phyloP scores from a whole-genome alignment of 2,329 filamentous ascomycete species.

The Botryotinia narcissicola region DNA sequence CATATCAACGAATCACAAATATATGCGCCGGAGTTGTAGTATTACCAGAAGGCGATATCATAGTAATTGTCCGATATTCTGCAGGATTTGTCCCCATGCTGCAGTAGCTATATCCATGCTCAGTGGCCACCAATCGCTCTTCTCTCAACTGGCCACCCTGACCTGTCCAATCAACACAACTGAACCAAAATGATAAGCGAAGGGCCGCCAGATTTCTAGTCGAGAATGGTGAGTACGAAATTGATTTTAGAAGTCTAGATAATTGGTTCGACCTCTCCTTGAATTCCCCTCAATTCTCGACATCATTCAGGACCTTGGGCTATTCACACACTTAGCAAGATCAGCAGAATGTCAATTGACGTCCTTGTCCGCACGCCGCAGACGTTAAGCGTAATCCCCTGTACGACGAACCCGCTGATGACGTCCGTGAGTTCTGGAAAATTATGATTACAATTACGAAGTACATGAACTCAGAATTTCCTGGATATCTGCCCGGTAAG shows the following conservation, averaged over 20 bases:
- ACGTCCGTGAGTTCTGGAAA: neutral
- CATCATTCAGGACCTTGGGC: neutral
- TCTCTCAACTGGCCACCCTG: neutral
- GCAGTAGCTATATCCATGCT: neutral
- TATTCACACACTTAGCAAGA: neutral
- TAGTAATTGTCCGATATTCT: neutral
- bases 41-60: neutral
- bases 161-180: neutral
- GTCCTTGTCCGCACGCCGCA: neutral
- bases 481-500: neutral
- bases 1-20: neutral
- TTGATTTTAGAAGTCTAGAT: neutral
- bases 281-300: neutral
- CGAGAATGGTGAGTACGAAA: neutral
- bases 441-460: neutral
- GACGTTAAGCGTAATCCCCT: neutral
- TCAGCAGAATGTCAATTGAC: neutral
- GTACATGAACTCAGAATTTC: neutral
- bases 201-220: neutral
- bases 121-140: neutral
- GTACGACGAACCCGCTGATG: conserved; percentile 3
- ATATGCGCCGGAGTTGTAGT: neutral
- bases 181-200: neutral
- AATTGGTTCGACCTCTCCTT: neutral
- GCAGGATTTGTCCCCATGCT: neutral